phyloP scores from a whole-genome alignment of 1,284 basidiomycete species.

The Athelia psychrophila region DNA sequence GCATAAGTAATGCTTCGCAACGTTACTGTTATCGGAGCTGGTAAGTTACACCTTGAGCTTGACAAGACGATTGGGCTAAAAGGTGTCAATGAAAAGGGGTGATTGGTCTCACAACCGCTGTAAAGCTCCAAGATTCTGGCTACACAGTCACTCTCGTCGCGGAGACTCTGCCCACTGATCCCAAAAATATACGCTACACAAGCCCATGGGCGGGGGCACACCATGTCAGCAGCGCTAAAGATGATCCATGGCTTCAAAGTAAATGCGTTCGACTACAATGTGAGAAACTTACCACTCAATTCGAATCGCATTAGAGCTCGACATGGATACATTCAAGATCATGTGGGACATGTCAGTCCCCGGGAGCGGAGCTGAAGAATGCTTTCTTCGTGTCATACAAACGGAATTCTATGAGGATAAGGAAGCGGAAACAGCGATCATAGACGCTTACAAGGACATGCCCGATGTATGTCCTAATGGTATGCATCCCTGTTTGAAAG shows the following conservation, averaged over 20 bases:
- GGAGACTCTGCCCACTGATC: slow-evolving; percentile 63
- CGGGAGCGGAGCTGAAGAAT: slow-evolving; percentile 46
- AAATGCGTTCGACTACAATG: slow-evolving; percentile 10
- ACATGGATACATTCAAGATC: slow-evolving; percentile 65
- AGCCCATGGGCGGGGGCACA: slow-evolving; percentile 79
- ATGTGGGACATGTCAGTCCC: slow-evolving; percentile 71
- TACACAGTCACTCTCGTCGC: slow-evolving; percentile 66
- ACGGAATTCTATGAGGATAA: slow-evolving; percentile 54
- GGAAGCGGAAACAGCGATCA: slow-evolving; percentile 23
- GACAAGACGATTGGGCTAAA: no score
- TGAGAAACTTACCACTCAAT: background rate
- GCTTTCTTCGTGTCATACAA: slow-evolving; percentile 60
- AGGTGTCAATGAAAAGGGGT: slow-evolving; percentile 44
- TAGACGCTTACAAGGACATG: slow-evolving; percentile 50
- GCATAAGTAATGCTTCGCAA: no score
- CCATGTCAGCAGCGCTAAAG: slow-evolving; percentile 56
- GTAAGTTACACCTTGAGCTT: no score
- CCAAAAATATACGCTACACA: slow-evolving; percentile 65
- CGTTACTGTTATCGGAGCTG: no score
- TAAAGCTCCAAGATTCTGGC: slow-evolving; percentile 57
- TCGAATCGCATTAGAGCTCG: slow-evolving; percentile 45
- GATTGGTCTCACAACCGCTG: slow-evolving; percentile 67
- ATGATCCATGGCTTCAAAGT: slow-evolving; percentile 51
- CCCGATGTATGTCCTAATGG: slow-evolving; percentile 48
- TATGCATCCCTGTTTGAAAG: background rate